Evolutionary conservation across 139 green algal genomes (phyloP).

Genomic region (Ostreobium quekettii): DNA sequence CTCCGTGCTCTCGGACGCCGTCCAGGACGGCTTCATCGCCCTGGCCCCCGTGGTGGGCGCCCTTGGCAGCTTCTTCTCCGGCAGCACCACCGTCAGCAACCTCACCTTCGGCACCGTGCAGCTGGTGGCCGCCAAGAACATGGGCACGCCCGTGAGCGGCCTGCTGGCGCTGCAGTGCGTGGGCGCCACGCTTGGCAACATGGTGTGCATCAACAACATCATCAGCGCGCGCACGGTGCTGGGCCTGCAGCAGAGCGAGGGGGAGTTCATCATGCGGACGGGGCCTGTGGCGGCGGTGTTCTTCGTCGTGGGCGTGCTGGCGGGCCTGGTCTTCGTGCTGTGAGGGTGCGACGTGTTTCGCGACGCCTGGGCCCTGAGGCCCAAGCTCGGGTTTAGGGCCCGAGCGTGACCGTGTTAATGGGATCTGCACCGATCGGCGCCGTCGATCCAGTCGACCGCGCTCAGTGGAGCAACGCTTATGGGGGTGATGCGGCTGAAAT

Average conservation of each 20-base stretch:
- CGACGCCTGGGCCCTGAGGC: too few relatives aligned
- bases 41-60: constrained; percentile 27
- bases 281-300: constrained; percentile 14
- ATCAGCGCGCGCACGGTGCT: constrained; percentile 21
- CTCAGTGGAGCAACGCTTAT: too few relatives aligned
- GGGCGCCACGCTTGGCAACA: constrained; percentile 29
- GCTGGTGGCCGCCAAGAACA: constrained; percentile 30
- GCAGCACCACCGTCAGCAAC: constrained; percentile 28
- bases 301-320: neutral
- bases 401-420: too few relatives aligned
- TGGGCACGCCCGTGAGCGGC: constrained; percentile 19
- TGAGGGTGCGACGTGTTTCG: too few relatives aligned
- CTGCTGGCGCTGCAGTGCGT: constrained; percentile 34
- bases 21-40: constrained; percentile 29
- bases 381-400: too few relatives aligned
- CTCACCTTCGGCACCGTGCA: constrained; percentile 38
- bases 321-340: constrained; percentile 22
- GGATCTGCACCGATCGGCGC: too few relatives aligned
- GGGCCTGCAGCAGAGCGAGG: constrained; percentile 21
- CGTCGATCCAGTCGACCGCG: too few relatives aligned
- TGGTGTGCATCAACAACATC: constrained; percentile 45
- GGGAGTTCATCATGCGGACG: constrained; percentile 23
- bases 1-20: constrained; percentile 21
- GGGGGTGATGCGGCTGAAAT: too few relatives aligned
- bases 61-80: constrained; percentile 35